phyloP scores from a whole-genome alignment of 2,329 filamentous ascomycete species.

The Microcyclospora tardicrescens region DNA sequence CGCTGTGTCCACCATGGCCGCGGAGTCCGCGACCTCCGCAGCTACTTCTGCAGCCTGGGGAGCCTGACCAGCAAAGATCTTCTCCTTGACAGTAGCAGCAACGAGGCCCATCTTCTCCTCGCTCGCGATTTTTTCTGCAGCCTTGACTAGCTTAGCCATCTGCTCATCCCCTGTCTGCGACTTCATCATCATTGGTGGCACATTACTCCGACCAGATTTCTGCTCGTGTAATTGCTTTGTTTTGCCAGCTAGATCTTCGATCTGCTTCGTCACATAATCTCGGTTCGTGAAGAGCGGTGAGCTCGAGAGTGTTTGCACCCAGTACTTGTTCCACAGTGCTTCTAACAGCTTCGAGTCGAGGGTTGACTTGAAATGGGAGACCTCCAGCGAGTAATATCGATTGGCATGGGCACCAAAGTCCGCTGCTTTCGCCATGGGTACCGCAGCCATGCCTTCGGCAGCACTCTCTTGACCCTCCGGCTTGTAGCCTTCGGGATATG shows the following conservation, averaged over 20 bases:
- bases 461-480: constrained; percentile 28
- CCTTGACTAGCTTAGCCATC: constrained; percentile 47
- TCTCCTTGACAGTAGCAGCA: constrained; percentile 50
- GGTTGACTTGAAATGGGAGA: constrained; percentile 88
- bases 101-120: constrained; percentile 52
- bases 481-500: constrained; percentile 65
- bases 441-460: constrained; percentile 55
- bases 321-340: constrained; percentile 96
- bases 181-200: constrained; percentile 16
- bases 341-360: constrained; percentile 79
- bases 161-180: constrained; percentile 32
- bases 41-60: constrained; percentile 5
- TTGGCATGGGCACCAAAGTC: constrained; percentile 90
- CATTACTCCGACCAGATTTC: constrained; percentile 15
- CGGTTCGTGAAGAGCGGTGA: constrained; percentile 83
- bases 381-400: constrained; percentile 81
- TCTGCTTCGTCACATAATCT: constrained; percentile 85
- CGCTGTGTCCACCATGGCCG: no score
- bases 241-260: constrained; percentile 75
- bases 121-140: constrained; percentile 47
- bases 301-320: constrained; percentile 89
- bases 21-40: no score
- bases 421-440: constrained; percentile 84
- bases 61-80: constrained; percentile 37
- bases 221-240: constrained; percentile 39